Base-by-base conservation (phyloP, 116 monocot species). In the Dioscorea cayenensis region DNA sequence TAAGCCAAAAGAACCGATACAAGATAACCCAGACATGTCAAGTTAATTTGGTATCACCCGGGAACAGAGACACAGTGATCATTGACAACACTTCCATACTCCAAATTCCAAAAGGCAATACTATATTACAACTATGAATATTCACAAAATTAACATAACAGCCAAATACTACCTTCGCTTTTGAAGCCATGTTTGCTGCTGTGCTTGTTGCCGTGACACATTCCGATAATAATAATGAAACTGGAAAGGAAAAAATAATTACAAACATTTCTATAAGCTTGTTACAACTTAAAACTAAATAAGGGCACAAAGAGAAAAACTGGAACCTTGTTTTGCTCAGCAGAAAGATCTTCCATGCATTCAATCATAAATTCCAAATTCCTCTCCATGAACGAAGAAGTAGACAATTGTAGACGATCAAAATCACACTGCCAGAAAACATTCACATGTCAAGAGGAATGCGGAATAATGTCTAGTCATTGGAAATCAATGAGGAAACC, bases 261-360 rank as follows among this genome's bases (percentile, higher is more conserved):
- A 16, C 16, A 55, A 55, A 55, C 16, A 55, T 3, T 18, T 55
- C 3, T 52, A 18, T 52, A 16, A 55, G 55, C 14, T 55, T 16
- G 19, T 16, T 18, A 14, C 17, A 55, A 55, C n/a, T 5, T 14
- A 16, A 5, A 55, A 16, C 55, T n/a, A 55, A 55, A 55, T 11
- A 55, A n/a, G 19, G n/a, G 16, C n/a, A 16, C 5, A 16, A 3
- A 16, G 55, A 55, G 14, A 2, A 78, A 70, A 58, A 71, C 28
- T 43, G 29, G 37, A 43, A 97, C 97, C 97, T 93, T 97, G 66
- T 97, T 93, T 77, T 97, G 97, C 72, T 97, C 93, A 60, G 84
- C 51, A 17, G 88, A 83, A 63, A 97, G 86, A 86, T 97, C 97
- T 69, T 97, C 97, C 97, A 97, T 93, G 90, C 97, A 93, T 63